phyloP scores from a whole-genome alignment of 2,329 filamentous ascomycete genomes.

The Magnaporthales sp. region DNA sequence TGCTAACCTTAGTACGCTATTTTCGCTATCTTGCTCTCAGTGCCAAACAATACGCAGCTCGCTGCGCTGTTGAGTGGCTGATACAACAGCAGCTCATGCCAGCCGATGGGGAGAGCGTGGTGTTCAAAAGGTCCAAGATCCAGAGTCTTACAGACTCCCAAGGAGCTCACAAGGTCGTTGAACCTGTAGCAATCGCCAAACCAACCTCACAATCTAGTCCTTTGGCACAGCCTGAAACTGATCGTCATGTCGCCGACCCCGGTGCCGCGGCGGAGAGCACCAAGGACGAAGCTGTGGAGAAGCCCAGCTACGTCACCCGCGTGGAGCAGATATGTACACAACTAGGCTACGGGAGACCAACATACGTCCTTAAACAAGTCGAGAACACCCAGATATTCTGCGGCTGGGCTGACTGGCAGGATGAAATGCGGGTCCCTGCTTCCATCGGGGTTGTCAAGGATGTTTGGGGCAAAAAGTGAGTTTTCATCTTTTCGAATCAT shows the following conservation, averaged over 20 bases:
- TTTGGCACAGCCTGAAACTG: slow-evolving; percentile 7
- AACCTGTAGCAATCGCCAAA: not conserved
- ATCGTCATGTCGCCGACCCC: not conserved
- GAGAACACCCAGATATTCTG: slow-evolving; percentile 2
- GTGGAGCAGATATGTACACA: slow-evolving; percentile 14
- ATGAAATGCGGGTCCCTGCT: not conserved
- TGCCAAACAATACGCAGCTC: slow-evolving; percentile 45
- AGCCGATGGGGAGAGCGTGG: slow-evolving; percentile 11
- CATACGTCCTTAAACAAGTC: slow-evolving; percentile 2
- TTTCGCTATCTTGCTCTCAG: not conserved
- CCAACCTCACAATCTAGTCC: not conserved
- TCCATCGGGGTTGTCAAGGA: not conserved
- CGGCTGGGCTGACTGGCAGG: not conserved
- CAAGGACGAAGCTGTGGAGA: slow-evolving; percentile 6
- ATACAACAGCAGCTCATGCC: slow-evolving; percentile 19
- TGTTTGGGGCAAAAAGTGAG: slow-evolving; percentile 4
- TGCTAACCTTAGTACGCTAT: not conserved
- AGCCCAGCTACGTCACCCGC: not conserved
- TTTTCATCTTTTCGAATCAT: not conserved
- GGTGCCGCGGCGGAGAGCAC: not conserved
- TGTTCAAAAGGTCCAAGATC: slow-evolving; percentile 10
- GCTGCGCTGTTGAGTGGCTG: slow-evolving; percentile 35
- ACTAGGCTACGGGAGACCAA: slow-evolving; percentile 3
- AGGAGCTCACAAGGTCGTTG: not conserved
- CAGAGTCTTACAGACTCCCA: not conserved